Evolutionary conservation across 1,139 yeast species (phyloP), one percentile per base, ranked within the genome.

Genomic region (Suhomyces guaymorum): DNA sequence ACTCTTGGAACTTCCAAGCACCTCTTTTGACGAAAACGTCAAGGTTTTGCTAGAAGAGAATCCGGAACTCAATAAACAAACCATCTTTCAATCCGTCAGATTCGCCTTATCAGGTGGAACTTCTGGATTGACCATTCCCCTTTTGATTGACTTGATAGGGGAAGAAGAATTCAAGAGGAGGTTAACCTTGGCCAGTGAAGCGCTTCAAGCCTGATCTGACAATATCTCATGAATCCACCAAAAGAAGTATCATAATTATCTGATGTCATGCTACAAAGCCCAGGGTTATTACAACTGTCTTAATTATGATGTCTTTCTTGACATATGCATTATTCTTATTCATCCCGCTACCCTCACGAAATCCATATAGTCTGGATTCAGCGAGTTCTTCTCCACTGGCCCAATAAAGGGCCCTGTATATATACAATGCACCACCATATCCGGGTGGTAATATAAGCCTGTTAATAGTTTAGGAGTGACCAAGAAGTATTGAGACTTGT

Each of bases 381-480:
- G 36, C 7, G 49, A 41, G 20, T 38, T 32, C 42, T 44, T 38
- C 11, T 53, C 52, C 11, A 49, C 47, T 7, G 55, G 54, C 26
- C 59, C 61, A 28, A 67, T 55, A 26, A 59, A 53, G 5, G 71
- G 70, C 2, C 82, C 82, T 1, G 96, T 89, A 66, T 81, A 82
- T 35, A 92, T 89, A 63, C 96, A 86, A 57, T 87, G 95, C 6
- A 92, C 78, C 45, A 82, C 78, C 96, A 92, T 88, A 41, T 78
- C 79, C 12, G 78, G 79, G 47, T 87, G 88, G 55, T 89, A 90
- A 46, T 79, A 77, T 36, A 92, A 66, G 25, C 85, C 83, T 0
- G 95, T 82, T 42, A 94, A 67, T 39, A 92, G 66, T 56, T 92
- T 92, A 1, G 99, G 99, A 0, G 98, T 92, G 26, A 92, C 88